These are phyloP conservation scores for Arthrinium puccinioides DNA, from an alignment of 2,329 filamentous ascomycete genomes.

Conservation along the genomic window DNA sequence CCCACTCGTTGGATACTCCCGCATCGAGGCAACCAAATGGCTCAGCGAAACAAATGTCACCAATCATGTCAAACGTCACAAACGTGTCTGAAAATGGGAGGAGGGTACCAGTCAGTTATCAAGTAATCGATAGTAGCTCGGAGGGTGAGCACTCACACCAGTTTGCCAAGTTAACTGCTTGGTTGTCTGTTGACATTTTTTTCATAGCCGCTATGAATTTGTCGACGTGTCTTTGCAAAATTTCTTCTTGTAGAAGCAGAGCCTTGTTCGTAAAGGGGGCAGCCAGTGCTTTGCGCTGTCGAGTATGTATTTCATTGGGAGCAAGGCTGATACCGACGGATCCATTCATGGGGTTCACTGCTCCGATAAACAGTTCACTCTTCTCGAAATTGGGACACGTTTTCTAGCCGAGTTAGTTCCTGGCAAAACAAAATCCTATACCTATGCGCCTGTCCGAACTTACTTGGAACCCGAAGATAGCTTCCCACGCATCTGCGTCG, in stretches of 20 bases:
- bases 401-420: background rate
- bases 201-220: constrained; percentile 22
- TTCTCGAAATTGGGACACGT: constrained; percentile 22
- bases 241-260: constrained; percentile 32
- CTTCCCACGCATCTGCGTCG: constrained; percentile 29
- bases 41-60: constrained; percentile 38
- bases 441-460: constrained; percentile 17
- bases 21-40: constrained; percentile 28
- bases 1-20: constrained; percentile 26
- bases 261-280: constrained; percentile 22
- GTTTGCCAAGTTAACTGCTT: constrained; percentile 23
- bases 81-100: background rate
- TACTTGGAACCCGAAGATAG: constrained; percentile 29
- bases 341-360: constrained; percentile 4
- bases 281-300: background rate
- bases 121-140: background rate
- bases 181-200: constrained; percentile 12
- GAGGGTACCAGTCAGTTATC: background rate
- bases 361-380: constrained; percentile 29
- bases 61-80: constrained; percentile 34
- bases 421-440: background rate
- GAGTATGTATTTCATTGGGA: background rate
- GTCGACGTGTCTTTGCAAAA: constrained; percentile 30
- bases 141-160: constrained; percentile 17
- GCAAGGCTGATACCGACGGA: background rate